phyloP scores from a whole-genome alignment of 2,329 filamentous ascomycete species.

The Teratosphaeria gauchensis region DNA sequence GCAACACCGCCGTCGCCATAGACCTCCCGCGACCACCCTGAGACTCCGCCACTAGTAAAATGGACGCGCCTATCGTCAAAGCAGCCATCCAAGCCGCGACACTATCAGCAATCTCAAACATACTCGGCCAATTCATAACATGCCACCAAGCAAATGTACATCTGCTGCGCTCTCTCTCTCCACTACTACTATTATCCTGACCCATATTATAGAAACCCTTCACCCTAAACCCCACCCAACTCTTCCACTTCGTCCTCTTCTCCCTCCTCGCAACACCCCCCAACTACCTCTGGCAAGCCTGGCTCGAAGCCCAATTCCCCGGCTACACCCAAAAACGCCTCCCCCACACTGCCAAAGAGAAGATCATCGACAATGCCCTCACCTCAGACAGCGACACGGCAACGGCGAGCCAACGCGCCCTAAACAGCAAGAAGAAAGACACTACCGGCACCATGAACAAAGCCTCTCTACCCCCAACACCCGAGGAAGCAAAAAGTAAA shows the following conservation, averaged over 20 bases:
- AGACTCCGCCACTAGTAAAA: conserved; percentile 10
- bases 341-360: conserved; percentile 20
- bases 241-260: conserved; percentile 71
- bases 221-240: conserved; percentile 53
- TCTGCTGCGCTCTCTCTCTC: not conserved
- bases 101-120: conserved; percentile 58
- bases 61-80: conserved; percentile 45
- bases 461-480: not conserved
- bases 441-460: not conserved
- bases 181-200: not conserved
- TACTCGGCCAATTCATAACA: conserved; percentile 62
- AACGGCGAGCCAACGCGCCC: not conserved
- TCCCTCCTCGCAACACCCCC: conserved; percentile 64
- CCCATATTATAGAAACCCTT: conserved; percentile 7
- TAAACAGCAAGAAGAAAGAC: conserved; percentile 15
- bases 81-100: conserved; percentile 57
- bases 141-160: conserved; percentile 50
- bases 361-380: conserved; percentile 20
- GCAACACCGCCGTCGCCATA: not conserved
- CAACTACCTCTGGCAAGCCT: conserved; percentile 80
- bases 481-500: conserved; percentile 3
- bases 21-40: not conserved
- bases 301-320: conserved; percentile 65
- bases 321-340: conserved; percentile 43
- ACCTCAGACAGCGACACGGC: conserved; percentile 8